Conservation (phyloP, 2,329 filamentous ascomycete species). For the Alternaria rosae region DNA sequence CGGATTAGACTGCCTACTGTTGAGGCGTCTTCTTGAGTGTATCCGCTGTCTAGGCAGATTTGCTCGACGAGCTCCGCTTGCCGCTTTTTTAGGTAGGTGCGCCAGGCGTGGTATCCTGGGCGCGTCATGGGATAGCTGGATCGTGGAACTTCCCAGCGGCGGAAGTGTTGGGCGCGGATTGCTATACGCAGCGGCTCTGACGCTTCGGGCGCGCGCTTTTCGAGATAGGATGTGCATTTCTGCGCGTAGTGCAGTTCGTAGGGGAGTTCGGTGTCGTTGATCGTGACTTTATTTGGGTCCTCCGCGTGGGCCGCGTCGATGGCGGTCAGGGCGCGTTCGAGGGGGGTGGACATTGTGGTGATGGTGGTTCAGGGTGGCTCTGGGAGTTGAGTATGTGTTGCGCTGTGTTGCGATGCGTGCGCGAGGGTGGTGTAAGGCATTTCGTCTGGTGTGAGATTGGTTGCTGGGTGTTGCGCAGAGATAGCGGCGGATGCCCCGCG, state of each 20-base stretch:
- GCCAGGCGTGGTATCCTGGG: slow-evolving; percentile 81
- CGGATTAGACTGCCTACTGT: slow-evolving; percentile 75
- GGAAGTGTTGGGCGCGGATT: slow-evolving; percentile 84
- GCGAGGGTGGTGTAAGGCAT: slow-evolving; percentile 16
- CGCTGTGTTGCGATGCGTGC: neutral
- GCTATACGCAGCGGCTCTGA: slow-evolving; percentile 75
- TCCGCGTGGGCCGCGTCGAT: slow-evolving; percentile 77
- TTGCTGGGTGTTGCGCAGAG: slow-evolving; percentile 6
- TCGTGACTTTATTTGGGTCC: slow-evolving; percentile 67
- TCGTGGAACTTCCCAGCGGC: slow-evolving; percentile 84
- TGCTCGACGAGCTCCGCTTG: slow-evolving; percentile 68
- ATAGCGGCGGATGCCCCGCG: slow-evolving; percentile 26
- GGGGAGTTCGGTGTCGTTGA: slow-evolving; percentile 59
- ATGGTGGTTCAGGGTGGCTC: neutral
- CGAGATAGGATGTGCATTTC: slow-evolving; percentile 79
- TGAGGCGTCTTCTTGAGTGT: slow-evolving; percentile 61
- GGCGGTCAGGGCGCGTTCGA: slow-evolving; percentile 63
- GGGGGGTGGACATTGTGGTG: slow-evolving; percentile 31
- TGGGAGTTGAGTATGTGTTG: neutral
- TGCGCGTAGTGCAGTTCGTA: slow-evolving; percentile 85
- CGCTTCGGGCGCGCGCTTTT: slow-evolving; percentile 65
- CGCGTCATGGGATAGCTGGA: slow-evolving; percentile 76
- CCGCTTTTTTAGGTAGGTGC: slow-evolving; percentile 74
- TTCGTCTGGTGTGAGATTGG: slow-evolving; percentile 18
- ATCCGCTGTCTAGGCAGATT: slow-evolving; percentile 63